Base-by-base conservation (phyloP, 2,329 filamentous ascomycete genomes). In the Plenodomus biglobosus region DNA sequence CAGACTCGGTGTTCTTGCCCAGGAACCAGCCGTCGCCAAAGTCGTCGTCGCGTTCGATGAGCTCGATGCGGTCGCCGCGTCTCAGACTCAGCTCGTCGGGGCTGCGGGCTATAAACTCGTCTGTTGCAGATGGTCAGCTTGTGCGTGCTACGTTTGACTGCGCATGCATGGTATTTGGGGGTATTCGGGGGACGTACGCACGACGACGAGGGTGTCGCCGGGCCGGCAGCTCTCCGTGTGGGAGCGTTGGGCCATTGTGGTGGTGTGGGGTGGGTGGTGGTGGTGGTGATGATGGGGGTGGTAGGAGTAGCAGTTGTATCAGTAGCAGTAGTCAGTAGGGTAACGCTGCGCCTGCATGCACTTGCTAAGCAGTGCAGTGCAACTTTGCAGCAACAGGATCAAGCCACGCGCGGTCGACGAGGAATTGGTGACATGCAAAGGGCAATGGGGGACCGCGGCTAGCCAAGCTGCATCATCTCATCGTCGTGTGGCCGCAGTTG, bases 21-120 rank as follows among this genome's bases (percentile, higher is more conserved):
- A 92, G 71, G 68, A 88, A 95, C 89, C 88, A 92, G 44, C 90
- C 89, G 72, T 95, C 89, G 52, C 88, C 88, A 70, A 94, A 95
- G 69, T 94, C 89, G 70, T 94, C 89, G 69, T 94, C 89, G 64
- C 88, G 82, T 74, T 94, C 89, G 56, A 92, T 83, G 54, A 95
- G 76, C 75, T 92, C 87, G 53, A 95, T 86, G 55, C 87, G 84
- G 65, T 94, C 88, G 61, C 88, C 92, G 67, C 95, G 95, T 46
- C 84, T 79, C 58, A 99, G 80, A 61, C 85, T 95, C 66, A 99
- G 80, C 78, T 99, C 94, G 75, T 99, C 94, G 48, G 89, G 87
- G 72, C 91, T 95, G 59, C 94, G 85, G 48, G 92, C 92, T 61
- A 85, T 79, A 72, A 99, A 97, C 74, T 96, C 91, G 75, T 99